phyloP scores from a whole-genome alignment of 2,329 filamentous ascomycete genomes.

The Zasmidium cellare region DNA sequence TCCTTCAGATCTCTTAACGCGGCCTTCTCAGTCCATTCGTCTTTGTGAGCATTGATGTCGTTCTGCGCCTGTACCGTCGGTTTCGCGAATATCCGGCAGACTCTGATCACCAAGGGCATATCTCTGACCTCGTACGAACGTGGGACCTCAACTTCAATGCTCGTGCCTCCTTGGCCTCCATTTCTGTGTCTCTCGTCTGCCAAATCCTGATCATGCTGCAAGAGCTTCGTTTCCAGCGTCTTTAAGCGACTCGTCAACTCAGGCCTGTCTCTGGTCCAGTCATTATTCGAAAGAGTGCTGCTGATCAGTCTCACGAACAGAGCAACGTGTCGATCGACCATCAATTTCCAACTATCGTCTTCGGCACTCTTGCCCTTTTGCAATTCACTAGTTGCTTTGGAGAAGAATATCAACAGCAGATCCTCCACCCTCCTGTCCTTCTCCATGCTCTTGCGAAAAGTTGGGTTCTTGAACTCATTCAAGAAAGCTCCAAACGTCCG shows the following conservation, averaged over 20 bases:
- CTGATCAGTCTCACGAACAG: conserved; percentile 87
- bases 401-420: conserved; percentile 93
- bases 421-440: conserved; percentile 93
- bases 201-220: conserved; percentile 91
- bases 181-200: conserved; percentile 60
- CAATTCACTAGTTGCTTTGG: conserved; percentile 86
- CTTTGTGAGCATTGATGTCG: conserved; percentile 80
- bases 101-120: conserved; percentile 88
- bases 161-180: conserved; percentile 60
- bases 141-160: conserved; percentile 78
- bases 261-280: conserved; percentile 79
- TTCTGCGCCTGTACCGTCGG: conserved; percentile 77
- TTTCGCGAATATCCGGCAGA: conserved; percentile 82
- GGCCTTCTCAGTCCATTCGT: conserved; percentile 85
- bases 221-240: conserved; percentile 86
- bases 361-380: conserved; percentile 72
- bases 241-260: conserved; percentile 78
- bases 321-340: conserved; percentile 92
- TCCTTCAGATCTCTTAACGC: conserved; percentile 88
- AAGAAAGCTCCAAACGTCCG: conserved; percentile 93
- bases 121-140: conserved; percentile 92
- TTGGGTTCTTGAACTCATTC: conserved; percentile 85
- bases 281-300: conserved; percentile 76
- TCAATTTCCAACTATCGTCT: conserved; percentile 85
- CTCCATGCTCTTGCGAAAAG: conserved; percentile 87